Percentiles rank a stretch among this genome's conserved stretches.
These are phyloP conservation scores for Nakaseomyces kungkrabaensis DNA, from an alignment of 1,139 yeast species.

Conservation along the genomic window DNA sequence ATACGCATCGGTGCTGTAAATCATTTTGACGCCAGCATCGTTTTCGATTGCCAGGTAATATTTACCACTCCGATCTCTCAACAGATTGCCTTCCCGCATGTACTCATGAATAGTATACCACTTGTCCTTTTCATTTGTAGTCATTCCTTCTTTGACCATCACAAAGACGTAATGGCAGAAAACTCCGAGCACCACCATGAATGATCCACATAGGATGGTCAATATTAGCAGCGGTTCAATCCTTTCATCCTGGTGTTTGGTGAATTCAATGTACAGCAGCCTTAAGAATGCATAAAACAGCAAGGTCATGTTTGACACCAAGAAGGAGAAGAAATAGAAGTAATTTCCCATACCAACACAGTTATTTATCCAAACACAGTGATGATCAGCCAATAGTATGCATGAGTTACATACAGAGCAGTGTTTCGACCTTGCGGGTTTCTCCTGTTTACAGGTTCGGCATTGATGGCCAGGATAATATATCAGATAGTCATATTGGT, in stretches of 20 bases:
- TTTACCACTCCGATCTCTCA: constrained; percentile 10
- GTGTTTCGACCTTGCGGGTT: constrained; percentile 87
- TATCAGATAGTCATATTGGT: constrained; percentile 47
- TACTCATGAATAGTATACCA: constrained; percentile 69
- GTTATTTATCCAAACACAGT: constrained; percentile 90
- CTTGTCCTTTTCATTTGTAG: constrained; percentile 82
- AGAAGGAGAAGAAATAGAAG: constrained; percentile 56
- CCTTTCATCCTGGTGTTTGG: constrained; percentile 1
- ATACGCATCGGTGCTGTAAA: constrained; percentile 26
- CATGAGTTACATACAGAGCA: constrained; percentile 68
- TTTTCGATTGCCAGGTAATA: constrained; percentile 11
- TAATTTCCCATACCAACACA: constrained; percentile 77
- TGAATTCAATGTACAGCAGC: constrained; percentile 10
- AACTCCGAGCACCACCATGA: constrained; percentile 43
- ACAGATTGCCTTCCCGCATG: constrained; percentile 39
- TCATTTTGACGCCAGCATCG: constrained; percentile 7
- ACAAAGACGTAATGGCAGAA: constrained; percentile 56
- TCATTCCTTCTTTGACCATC: constrained; percentile 65
- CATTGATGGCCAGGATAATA: constrained; percentile 37
- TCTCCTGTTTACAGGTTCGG: constrained; percentile 53
- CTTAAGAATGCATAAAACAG: constrained; percentile 49
- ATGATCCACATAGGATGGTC: constrained; percentile 38
- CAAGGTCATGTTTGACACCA: constrained; percentile 46
- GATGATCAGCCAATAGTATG: constrained; percentile 70
- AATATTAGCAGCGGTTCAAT: constrained; percentile 16